Conservation (phyloP, 139 green algal genomes). For the Mesostigma viride region DNA sequence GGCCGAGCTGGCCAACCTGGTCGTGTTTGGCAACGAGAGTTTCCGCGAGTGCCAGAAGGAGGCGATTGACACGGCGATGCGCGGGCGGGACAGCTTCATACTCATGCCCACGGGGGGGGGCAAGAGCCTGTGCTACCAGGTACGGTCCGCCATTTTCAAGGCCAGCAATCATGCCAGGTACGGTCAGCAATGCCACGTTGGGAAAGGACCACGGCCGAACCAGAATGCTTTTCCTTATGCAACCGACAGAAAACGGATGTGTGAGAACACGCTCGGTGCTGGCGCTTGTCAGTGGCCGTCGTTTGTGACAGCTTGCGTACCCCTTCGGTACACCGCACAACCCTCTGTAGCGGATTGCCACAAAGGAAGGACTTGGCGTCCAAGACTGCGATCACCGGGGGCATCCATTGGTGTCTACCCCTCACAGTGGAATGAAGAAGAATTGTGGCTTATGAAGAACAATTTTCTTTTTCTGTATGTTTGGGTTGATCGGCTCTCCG, state of each 20-base stretch:
- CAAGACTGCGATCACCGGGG: too few species aligned
- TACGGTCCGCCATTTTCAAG: slow-evolving; percentile 14
- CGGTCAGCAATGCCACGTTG: not conserved
- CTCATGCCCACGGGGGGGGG: slow-evolving; percentile 90
- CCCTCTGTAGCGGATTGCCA: too few species aligned
- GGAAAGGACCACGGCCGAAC: not conserved
- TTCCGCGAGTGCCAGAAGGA: slow-evolving; percentile 41
- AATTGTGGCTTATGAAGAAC: not conserved
- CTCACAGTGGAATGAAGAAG: not conserved
- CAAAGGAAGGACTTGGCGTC: too few species aligned
- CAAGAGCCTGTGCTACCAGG: slow-evolving; percentile 68
- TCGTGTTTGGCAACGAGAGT: slow-evolving; percentile 21
- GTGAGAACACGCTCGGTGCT: not conserved
- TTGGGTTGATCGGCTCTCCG: too few species aligned
- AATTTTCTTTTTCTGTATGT: too few species aligned
- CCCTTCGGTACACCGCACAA: too few species aligned
- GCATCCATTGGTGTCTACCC: too few species aligned
- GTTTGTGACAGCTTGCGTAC: too few species aligned
- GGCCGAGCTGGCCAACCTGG: slow-evolving; percentile 16
- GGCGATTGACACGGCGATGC: slow-evolving; percentile 50
- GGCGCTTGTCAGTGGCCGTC: too few species aligned
- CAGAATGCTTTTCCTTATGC: not conserved
- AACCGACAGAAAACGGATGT: not conserved
- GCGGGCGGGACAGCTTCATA: slow-evolving; percentile 68
- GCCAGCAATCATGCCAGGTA: not conserved